Percentiles rank a stretch among this genome's conserved stretches.
Conservation (phyloP, 148 eudicot genomes). For the Mesembryanthemum crystallinum region DNA sequence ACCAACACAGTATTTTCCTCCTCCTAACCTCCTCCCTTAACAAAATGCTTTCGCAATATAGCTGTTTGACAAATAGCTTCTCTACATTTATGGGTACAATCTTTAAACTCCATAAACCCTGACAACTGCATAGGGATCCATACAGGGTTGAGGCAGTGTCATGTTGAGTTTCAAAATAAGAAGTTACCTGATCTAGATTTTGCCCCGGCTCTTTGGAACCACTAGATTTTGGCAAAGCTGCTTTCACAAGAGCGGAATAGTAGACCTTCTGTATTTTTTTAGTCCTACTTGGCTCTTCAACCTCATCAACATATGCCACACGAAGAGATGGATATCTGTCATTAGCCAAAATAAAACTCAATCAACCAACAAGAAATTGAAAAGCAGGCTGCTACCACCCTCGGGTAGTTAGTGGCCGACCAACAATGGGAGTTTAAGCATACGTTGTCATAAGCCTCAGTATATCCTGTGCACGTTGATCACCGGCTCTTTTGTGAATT, state of each 20-base stretch:
- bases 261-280: constrained; percentile 62
- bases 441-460: constrained; percentile 85
- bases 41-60: neutral
- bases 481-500: constrained; percentile 75
- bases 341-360: constrained; percentile 1
- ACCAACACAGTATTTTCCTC: no score
- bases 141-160: no score
- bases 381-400: neutral
- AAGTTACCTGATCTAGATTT: constrained; percentile 73
- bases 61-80: neutral
- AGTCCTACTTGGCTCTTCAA: constrained; percentile 70
- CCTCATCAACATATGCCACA: constrained; percentile 97
- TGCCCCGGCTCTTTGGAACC: constrained; percentile 72
- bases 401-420: neutral
- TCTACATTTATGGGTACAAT: neutral
- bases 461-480: constrained; percentile 85
- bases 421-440: constrained; percentile 7
- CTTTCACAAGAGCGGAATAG: constrained; percentile 88
- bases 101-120: neutral
- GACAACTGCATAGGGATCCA: neutral
- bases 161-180: neutral
- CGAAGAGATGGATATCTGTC: constrained; percentile 93
- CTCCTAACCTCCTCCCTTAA: no score
- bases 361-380: neutral
- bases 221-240: constrained; percentile 78